A percentile compares a stretch with the other conserved stretches of the same genome.
Evolutionary conservation across 2,329 filamentous ascomycete species (phyloP).

Genomic region (Aspergillus amoenus): DNA sequence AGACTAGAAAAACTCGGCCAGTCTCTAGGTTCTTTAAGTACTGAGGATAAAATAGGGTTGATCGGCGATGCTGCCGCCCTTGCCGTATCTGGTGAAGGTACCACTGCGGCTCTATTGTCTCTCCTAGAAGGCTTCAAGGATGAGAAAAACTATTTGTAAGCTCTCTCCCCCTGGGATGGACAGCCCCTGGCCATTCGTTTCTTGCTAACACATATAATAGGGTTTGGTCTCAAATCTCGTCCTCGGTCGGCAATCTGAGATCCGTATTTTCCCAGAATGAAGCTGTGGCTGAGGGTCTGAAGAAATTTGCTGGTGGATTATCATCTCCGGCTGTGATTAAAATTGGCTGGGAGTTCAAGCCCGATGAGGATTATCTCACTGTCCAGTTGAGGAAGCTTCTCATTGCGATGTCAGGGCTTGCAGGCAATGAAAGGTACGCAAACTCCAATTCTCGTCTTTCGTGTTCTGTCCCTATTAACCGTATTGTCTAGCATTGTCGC

Average conservation of each 20-base stretch:
- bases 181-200: neutral
- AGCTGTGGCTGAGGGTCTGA: conserved; percentile 68
- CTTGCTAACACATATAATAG: conserved; percentile 32
- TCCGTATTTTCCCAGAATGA: conserved; percentile 81
- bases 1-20: conserved; percentile 77
- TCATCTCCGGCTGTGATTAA: conserved; percentile 72
- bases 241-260: conserved; percentile 72
- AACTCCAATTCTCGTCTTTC: conserved; percentile 33
- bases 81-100: conserved; percentile 81
- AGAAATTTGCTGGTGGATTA: conserved; percentile 76
- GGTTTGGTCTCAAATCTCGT: conserved; percentile 83
- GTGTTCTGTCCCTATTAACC: neutral
- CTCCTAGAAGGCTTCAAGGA: conserved; percentile 80
- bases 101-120: conserved; percentile 75
- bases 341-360: conserved; percentile 81
- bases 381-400: conserved; percentile 81
- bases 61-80: conserved; percentile 87
- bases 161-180: neutral
- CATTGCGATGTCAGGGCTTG: conserved; percentile 70
- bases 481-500: conserved; percentile 56
- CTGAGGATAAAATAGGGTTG: conserved; percentile 89
- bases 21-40: conserved; percentile 71
- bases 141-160: conserved; percentile 75
- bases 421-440: conserved; percentile 68
- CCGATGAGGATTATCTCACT: conserved; percentile 76